Percentiles rank a stretch among this genome's conserved stretches.
These are phyloP conservation scores for Aspergillus bertholletiae DNA, from an alignment of 495 filamentous ascomycete species.

Conservation along the genomic window DNA sequence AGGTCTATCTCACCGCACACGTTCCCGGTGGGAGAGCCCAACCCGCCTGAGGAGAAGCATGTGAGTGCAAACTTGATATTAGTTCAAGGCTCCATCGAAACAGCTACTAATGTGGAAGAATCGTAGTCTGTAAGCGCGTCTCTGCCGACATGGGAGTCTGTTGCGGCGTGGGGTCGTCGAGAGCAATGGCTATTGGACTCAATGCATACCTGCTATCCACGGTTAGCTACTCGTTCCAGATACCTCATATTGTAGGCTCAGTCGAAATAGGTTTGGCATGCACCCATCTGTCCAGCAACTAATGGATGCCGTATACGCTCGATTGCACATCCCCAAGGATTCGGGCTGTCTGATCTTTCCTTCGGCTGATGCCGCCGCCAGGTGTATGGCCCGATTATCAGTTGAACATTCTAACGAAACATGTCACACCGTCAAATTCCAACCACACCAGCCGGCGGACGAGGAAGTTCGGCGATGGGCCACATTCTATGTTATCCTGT, in stretches of 20 bases:
- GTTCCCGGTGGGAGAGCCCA: not conserved
- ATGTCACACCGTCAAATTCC: not conserved
- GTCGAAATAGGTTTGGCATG: not conserved
- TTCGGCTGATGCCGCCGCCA: not conserved
- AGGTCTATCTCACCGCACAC: not conserved
- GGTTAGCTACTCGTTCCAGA: not conserved
- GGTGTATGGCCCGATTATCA: not conserved
- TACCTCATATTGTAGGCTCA: not conserved
- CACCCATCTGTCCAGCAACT: not conserved
- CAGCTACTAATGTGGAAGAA: not conserved
- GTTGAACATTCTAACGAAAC: not conserved
- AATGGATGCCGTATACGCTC: not conserved
- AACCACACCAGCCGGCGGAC: not conserved
- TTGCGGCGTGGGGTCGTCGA: conserved; percentile 2
- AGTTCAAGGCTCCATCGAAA: no score
- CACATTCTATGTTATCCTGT: not conserved
- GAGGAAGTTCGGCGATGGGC: not conserved
- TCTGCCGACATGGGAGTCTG: conserved; percentile 12
- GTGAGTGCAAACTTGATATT: not conserved
- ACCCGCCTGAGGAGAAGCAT: not conserved
- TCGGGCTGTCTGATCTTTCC: not conserved
- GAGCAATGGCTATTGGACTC: conserved; percentile 1
- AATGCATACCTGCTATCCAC: conserved; percentile 10
- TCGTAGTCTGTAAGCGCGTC: conserved; percentile 8
- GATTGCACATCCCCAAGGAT: not conserved